Percentiles rank a stretch among this genome's conserved stretches.
Conservation (phyloP, 129 eudicot species). For the Cynara cardunculus region DNA sequence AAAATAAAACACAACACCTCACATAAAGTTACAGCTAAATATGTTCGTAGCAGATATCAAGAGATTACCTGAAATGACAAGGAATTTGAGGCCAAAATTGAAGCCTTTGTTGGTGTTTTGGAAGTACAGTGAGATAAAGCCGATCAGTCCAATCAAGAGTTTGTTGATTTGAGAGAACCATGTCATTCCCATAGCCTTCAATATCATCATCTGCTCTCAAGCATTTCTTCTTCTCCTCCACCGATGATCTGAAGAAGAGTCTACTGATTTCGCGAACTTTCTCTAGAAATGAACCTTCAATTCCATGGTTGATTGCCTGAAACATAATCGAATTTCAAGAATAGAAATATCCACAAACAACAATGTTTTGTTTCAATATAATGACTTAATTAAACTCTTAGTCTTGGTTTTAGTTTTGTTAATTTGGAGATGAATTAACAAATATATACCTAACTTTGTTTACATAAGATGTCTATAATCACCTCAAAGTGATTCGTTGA, state of each 20-base stretch:
- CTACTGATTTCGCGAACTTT: slow-evolving; percentile 30
- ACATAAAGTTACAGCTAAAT: too few species aligned
- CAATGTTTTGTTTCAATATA: not conserved
- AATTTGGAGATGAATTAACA: not conserved
- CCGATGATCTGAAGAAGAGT: slow-evolving; percentile 39
- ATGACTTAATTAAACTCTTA: not conserved
- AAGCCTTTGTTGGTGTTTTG: slow-evolving; percentile 40
- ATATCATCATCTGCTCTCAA: slow-evolving; percentile 31
- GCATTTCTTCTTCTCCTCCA: slow-evolving; percentile 47
- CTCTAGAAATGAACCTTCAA: slow-evolving; percentile 36
- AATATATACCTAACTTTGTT: not conserved
- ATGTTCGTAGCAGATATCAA: too few species aligned
- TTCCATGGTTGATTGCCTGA: slow-evolving; percentile 61
- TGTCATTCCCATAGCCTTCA: slow-evolving; percentile 73
- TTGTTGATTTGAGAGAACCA: slow-evolving; percentile 41
- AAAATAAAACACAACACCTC: too few species aligned
- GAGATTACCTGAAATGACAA: slow-evolving; percentile 34
- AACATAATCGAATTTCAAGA: slow-evolving; percentile 1
- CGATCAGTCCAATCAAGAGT: slow-evolving; percentile 65
- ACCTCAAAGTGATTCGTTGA: not conserved
- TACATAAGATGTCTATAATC: not conserved
- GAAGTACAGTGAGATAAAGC: slow-evolving; percentile 36
- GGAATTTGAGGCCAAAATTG: slow-evolving; percentile 65
- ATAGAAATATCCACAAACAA: not conserved
- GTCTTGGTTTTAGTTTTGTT: not conserved